Evolutionary conservation across 73 alveolate species (phyloP).

Genomic region (Uronychia setigera): DNA sequence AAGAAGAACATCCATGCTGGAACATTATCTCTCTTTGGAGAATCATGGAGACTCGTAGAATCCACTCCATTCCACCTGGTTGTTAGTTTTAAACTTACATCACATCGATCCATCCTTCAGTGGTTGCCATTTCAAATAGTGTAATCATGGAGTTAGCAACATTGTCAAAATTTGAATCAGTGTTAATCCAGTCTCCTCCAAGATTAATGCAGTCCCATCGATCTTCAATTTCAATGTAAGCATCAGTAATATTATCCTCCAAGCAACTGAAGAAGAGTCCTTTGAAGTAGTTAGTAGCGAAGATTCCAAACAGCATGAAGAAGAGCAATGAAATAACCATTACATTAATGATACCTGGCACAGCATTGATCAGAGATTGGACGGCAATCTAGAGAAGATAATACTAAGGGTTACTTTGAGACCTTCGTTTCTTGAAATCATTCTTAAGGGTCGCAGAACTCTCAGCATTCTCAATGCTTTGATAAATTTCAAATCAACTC

Average conservation of each 20-base stretch:
- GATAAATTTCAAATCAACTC: conserved; percentile 64
- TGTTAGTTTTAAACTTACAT: conserved; percentile 25
- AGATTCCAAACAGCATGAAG: conserved; percentile 65
- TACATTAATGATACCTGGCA: conserved; percentile 61
- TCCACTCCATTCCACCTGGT: conserved; percentile 46
- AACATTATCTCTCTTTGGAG: not conserved
- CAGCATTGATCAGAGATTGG: conserved; percentile 54
- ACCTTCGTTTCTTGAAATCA: conserved; percentile 83
- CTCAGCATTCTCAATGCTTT: conserved; percentile 90
- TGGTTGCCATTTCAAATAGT: conserved; percentile 63
- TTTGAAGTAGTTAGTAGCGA: conserved; percentile 63
- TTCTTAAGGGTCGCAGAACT: conserved; percentile 91
- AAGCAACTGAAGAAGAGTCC: conserved; percentile 63
- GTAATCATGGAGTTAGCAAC: conserved; percentile 50
- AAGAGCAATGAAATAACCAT: conserved; percentile 48
- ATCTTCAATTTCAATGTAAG: not conserved
- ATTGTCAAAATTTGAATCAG: conserved; percentile 42
- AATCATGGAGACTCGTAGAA: conserved; percentile 30
- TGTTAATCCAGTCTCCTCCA: conserved; percentile 14
- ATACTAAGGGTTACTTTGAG: conserved; percentile 35
- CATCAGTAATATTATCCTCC: not conserved
- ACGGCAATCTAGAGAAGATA: conserved; percentile 44
- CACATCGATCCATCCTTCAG: conserved; percentile 71
- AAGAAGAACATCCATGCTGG: not conserved
- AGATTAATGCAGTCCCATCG: not conserved